These are phyloP conservation scores for Neofusicoccum umdonicola DNA, from an alignment of 2,329 filamentous ascomycete genomes.

Conservation along the genomic window DNA sequence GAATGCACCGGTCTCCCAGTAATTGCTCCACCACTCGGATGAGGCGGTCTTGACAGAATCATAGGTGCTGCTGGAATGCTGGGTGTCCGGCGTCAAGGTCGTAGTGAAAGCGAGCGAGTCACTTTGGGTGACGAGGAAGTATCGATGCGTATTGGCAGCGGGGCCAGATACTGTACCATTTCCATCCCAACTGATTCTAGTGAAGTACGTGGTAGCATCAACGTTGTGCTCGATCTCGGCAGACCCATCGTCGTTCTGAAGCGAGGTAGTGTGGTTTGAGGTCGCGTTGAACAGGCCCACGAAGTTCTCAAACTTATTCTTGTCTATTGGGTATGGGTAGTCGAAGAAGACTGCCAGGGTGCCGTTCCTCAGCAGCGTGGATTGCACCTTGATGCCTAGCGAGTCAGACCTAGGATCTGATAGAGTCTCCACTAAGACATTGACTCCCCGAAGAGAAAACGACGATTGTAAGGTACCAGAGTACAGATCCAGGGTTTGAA, in stretches of 20 bases:
- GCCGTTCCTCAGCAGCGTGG: constrained; percentile 39
- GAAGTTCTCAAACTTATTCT: constrained; percentile 55
- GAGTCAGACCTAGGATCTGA: constrained; percentile 49
- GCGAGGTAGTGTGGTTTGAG: constrained; percentile 42
- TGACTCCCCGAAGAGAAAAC: constrained; percentile 42
- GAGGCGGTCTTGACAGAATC: constrained; percentile 32
- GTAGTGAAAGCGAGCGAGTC: constrained; percentile 26
- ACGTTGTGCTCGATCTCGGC: constrained; percentile 47
- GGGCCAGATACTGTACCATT: constrained; percentile 35
- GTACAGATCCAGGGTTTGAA: constrained; percentile 51
- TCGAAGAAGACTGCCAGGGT: constrained; percentile 51
- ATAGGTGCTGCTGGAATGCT: constrained; percentile 21
- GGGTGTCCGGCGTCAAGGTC: constrained; percentile 27
- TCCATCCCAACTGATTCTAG: constrained; percentile 40
- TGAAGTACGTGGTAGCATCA: constrained; percentile 44
- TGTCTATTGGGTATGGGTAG: constrained; percentile 49
- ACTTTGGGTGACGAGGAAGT: constrained; percentile 37
- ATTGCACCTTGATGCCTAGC: constrained; percentile 45
- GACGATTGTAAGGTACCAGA: constrained; percentile 45
- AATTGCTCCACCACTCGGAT: constrained; percentile 47
- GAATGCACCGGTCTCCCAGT: constrained; percentile 53
- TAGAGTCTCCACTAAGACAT: constrained; percentile 45
- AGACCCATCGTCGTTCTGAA: constrained; percentile 28
- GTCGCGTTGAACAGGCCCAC: constrained; percentile 54
- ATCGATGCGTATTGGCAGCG: constrained; percentile 42